Percentiles rank a stretch among this genome's conserved stretches.
Conservation (phyloP, 2,329 filamentous ascomycete species). For the Furcasterigmium sp. region DNA sequence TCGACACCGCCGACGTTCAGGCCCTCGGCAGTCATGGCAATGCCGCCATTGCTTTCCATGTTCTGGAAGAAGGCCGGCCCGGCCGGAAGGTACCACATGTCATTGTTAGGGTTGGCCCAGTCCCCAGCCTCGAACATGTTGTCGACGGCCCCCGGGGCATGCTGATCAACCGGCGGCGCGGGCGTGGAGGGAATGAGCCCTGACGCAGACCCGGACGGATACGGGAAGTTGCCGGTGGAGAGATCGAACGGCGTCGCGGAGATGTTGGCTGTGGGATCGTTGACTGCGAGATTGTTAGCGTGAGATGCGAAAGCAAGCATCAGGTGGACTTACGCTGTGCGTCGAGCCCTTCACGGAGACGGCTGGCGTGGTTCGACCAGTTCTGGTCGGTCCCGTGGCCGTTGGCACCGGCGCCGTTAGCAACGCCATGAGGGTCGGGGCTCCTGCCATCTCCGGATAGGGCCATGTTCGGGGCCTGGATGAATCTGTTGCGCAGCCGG, state of each 20-base stretch:
- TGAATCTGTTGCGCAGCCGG: slow-evolving; percentile 69
- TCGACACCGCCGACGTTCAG: slow-evolving; percentile 63
- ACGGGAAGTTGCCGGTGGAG: slow-evolving; percentile 48
- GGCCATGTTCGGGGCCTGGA: slow-evolving; percentile 51
- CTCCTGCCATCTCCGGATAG: slow-evolving; percentile 36
- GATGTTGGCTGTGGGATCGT: slow-evolving; percentile 39
- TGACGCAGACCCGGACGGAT: slow-evolving; percentile 39
- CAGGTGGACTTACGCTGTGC: slow-evolving; percentile 26
- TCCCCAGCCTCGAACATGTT: slow-evolving; percentile 42
- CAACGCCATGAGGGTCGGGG: slow-evolving; percentile 23
- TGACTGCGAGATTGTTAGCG: slow-evolving; percentile 15
- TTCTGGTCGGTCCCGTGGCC: slow-evolving; percentile 5
- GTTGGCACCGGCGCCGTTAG: slow-evolving; percentile 10
- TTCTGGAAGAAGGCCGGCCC: slow-evolving; percentile 62
- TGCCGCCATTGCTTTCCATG: slow-evolving; percentile 52
- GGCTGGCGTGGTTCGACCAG: slow-evolving; percentile 29
- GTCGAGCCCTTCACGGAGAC: slow-evolving; percentile 32
- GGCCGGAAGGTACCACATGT: slow-evolving; percentile 64
- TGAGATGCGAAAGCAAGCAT: neutral
- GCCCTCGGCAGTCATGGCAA: slow-evolving; percentile 63
- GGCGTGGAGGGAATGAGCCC: slow-evolving; percentile 46
- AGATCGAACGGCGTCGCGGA: slow-evolving; percentile 60
- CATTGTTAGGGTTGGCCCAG: slow-evolving; percentile 49
- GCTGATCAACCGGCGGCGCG: slow-evolving; percentile 29
- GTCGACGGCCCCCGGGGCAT: slow-evolving; percentile 14